Evolutionary conservation across 768 basidiomycete species (phyloP), one percentile per base, ranked within the genome.

Genomic region (Mrakia gelida): DNA sequence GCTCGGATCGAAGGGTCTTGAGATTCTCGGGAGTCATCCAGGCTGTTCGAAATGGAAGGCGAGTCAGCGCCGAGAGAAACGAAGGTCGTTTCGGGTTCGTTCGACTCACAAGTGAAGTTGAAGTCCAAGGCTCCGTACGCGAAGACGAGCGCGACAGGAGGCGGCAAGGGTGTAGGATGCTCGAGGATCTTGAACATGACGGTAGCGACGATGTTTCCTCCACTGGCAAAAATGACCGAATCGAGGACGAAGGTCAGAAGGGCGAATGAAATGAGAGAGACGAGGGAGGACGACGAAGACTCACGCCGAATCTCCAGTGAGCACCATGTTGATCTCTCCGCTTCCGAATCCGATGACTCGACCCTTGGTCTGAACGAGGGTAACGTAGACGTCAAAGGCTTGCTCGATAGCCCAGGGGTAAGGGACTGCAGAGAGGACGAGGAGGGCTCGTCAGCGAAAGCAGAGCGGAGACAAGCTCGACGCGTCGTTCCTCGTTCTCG

Each of bases 221-320:
- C 97, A 54, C 95, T 97, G 77, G 72, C 21, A 11, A 71, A 32
- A 0, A n/a, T n/a, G n/a, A n/a, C n/a, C n/a, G n/a, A n/a, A n/a
- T n/a, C n/a, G n/a, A n/a, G n/a, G n/a, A n/a, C n/a, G n/a, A n/a
- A n/a, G n/a, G n/a, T n/a, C 13, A 45, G 59, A 26, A 9, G 26
- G 9, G 41, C 56, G 7, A n/a, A 34, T 32, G 26, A 70, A 41
- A 32, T n/a, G 41, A 18, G 26, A 71, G 32, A 45, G 74, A 59
- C 70, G n/a, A 45, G 23, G 30, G 49, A 77, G 5, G 11, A 23
- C 15, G 59, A 41, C 68, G 63, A 67, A 88, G 18, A 52, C 95
- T 86, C 84, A 97, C 95, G 97, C 97, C n/a, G 96, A 98, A 85
- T 99, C 97, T 2, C 96, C 95, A 7, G 91, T 89, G 71, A 97